phyloP scores from a whole-genome alignment of 768 basidiomycete genomes.

The Agrocybe chaxingu region DNA sequence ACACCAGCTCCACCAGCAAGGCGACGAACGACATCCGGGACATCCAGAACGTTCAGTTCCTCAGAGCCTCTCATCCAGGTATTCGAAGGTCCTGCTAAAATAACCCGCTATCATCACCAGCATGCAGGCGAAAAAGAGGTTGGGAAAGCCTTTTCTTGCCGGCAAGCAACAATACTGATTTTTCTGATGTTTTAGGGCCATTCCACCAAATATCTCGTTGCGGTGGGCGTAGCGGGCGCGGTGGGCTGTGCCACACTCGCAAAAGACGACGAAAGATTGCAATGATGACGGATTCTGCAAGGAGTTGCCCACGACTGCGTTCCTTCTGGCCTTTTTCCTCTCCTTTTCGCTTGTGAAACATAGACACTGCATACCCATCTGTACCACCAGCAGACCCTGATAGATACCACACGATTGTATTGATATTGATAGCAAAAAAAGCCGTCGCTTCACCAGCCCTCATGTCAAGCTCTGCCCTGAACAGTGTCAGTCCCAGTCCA shows the following conservation, averaged over 20 bases:
- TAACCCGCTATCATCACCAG: constrained; percentile 25
- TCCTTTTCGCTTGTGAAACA: too few species aligned
- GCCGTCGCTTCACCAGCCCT: too few species aligned
- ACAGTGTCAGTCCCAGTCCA: too few species aligned
- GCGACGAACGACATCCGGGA: constrained; percentile 14
- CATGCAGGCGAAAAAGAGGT: constrained; percentile 17
- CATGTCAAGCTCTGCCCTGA: too few species aligned
- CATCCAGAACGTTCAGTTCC: constrained; percentile 15
- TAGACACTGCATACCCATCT: background rate
- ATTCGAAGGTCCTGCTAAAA: constrained; percentile 47
- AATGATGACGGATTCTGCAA: background rate
- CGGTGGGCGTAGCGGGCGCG: constrained; percentile 15
- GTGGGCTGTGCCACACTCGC: constrained; percentile 18
- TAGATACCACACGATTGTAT: background rate
- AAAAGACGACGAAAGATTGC: constrained; percentile 9
- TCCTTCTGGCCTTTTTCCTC: too few species aligned
- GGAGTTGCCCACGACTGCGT: background rate
- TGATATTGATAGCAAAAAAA: too few species aligned
- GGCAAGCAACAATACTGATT: background rate
- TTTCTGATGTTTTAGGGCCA: background rate
- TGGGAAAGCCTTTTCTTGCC: constrained; percentile 2
- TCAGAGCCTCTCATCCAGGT: constrained; percentile 32
- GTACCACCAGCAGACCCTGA: background rate
- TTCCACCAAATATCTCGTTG: constrained; percentile 8
- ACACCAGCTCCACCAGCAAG: constrained; percentile 18